A percentile compares a stretch with the other conserved stretches of the same genome.
phyloP scores from a whole-genome alignment of 2,329 filamentous ascomycete species.

The Phyllosticta citrichinensis region DNA sequence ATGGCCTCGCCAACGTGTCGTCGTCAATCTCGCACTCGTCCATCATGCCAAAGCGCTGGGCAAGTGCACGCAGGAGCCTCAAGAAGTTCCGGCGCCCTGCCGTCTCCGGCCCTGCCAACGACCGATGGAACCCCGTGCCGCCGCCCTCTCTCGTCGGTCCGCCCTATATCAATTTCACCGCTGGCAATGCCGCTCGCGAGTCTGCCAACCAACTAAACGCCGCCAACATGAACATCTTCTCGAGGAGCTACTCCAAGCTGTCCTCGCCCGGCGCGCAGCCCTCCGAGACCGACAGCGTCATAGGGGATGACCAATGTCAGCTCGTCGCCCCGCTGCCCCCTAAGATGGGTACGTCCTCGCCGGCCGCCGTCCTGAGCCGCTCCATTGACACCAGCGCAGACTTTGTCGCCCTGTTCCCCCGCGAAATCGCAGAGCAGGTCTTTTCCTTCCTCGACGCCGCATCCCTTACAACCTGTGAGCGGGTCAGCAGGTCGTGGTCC shows the following conservation, averaged over 20 bases:
- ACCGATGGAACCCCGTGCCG: constrained; percentile 19
- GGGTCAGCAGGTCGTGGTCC: constrained; percentile 49
- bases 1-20: neutral
- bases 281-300: constrained; percentile 11
- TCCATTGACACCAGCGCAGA: constrained; percentile 28
- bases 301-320: constrained; percentile 10
- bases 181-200: constrained; percentile 7
- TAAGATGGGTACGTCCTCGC: constrained; percentile 6
- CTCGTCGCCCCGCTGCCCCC: constrained; percentile 5
- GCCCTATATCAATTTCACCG: constrained; percentile 5
- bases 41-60: constrained; percentile 6
- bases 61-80: constrained; percentile 5
- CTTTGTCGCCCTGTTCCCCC: constrained; percentile 44
- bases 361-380: neutral
- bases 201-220: constrained; percentile 7
- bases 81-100: constrained; percentile 18
- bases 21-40: constrained; percentile 1
- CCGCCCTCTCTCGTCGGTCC: constrained; percentile 10
- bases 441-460: constrained; percentile 50
- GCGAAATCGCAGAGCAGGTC: constrained; percentile 49
- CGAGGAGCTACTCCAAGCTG: constrained; percentile 8
- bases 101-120: constrained; percentile 20
- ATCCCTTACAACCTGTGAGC: constrained; percentile 45
- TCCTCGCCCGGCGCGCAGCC: constrained; percentile 3
- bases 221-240: constrained; percentile 3